Percentiles rank a stretch among this genome's conserved stretches.
phyloP scores from a whole-genome alignment of 2,329 filamentous ascomycete genomes.

The Fusarium clavum region DNA sequence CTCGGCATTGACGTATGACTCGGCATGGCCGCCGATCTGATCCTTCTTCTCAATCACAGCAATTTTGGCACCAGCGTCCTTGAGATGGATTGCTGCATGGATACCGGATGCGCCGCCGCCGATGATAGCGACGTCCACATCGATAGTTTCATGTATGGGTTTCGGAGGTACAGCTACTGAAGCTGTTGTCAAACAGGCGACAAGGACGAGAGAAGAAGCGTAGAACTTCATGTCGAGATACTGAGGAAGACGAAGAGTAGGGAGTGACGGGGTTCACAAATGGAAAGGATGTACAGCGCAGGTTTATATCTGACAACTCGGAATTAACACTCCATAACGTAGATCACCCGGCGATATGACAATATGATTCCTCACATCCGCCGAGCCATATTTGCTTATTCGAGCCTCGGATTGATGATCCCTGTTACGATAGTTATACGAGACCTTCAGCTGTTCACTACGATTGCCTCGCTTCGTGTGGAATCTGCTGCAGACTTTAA shows the following conservation, averaged over 20 bases:
- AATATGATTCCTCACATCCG: not conserved
- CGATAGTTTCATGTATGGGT: not conserved
- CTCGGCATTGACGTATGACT: slow-evolving; percentile 31
- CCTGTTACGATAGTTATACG: not conserved
- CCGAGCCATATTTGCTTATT: not conserved
- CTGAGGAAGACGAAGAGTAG: not conserved
- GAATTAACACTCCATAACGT: not conserved
- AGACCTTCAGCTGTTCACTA: not conserved
- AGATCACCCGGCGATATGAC: not conserved
- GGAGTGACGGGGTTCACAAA: not conserved
- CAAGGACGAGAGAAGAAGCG: not conserved
- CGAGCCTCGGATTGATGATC: not conserved
- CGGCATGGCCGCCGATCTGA: slow-evolving; percentile 39
- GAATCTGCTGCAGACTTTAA: too few species aligned
- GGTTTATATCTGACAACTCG: not conserved
- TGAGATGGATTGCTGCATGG: slow-evolving; percentile 24
- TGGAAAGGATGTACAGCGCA: too few species aligned
- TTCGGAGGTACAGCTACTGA: not conserved
- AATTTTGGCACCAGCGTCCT: slow-evolving; percentile 20
- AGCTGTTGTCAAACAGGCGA: not conserved
- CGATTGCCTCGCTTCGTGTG: too few species aligned
- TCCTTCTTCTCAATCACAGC: slow-evolving; percentile 33
- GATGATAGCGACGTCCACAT: slow-evolving; percentile 29
- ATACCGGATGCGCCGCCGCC: slow-evolving; percentile 30
- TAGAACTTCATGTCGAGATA: slow-evolving; percentile 3